These are phyloP conservation scores for Taphrina wiesneri DNA, from an alignment of 1,139 yeast species.

Conservation along the genomic window DNA sequence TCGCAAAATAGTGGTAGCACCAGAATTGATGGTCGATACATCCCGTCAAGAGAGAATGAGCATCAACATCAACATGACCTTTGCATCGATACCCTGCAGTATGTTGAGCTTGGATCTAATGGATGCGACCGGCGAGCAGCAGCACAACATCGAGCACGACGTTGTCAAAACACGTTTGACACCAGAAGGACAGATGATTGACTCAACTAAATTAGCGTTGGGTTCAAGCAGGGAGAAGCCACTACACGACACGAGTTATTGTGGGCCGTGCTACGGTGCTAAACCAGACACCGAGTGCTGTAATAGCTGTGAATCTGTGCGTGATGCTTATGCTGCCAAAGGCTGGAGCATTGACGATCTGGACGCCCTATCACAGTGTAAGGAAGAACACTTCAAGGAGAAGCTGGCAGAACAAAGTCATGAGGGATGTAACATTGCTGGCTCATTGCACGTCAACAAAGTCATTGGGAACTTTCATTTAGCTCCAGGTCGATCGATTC, in stretches of 20 bases:
- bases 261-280: conserved; percentile 93
- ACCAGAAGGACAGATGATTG: conserved; percentile 50
- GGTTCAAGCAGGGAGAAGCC: conserved; percentile 40
- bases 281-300: conserved; percentile 60
- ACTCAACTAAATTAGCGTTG: conserved; percentile 42
- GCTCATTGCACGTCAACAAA: conserved; percentile 76
- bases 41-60: conserved; percentile 70
- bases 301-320: conserved; percentile 79
- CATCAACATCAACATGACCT: conserved; percentile 75
- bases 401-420: conserved; percentile 58
- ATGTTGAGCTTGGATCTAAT: conserved; percentile 54
- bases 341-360: conserved; percentile 94
- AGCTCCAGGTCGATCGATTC: conserved; percentile 81
- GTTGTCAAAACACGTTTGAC: conserved; percentile 69
- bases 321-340: conserved; percentile 69
- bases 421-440: conserved; percentile 88
- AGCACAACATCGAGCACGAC: conserved; percentile 70
- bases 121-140: conserved; percentile 84
- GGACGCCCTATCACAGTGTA: conserved; percentile 82
- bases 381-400: conserved; percentile 75
- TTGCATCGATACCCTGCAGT: conserved; percentile 84
- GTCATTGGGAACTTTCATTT: conserved; percentile 90
- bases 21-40: conserved; percentile 85
- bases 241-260: conserved; percentile 50
- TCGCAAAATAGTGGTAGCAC: conserved; percentile 64